phyloP scores from a whole-genome alignment of 2,329 filamentous ascomycete species.

The Teratosphaeria destructans region DNA sequence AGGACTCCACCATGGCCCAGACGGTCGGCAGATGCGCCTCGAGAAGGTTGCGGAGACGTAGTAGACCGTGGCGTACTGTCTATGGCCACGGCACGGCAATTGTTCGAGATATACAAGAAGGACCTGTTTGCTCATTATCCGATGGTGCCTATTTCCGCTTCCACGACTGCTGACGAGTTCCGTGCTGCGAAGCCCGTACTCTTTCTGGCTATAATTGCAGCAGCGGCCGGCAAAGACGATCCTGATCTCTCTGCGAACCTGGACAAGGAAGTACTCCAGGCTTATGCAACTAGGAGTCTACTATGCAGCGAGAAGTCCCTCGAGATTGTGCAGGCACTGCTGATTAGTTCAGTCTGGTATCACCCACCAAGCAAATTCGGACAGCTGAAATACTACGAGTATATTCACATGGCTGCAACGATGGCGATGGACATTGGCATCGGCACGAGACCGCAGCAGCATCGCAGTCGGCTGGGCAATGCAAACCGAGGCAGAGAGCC shows the following conservation, averaged over 20 bases:
- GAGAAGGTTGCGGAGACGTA: slow-evolving; percentile 23
- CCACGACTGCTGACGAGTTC: slow-evolving; percentile 45
- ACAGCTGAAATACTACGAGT: slow-evolving; percentile 40
- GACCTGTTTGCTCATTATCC: slow-evolving; percentile 53
- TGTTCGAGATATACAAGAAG: slow-evolving; percentile 50
- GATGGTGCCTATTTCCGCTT: slow-evolving; percentile 49
- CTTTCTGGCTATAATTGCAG: slow-evolving; percentile 61
- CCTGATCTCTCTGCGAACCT: slow-evolving; percentile 32
- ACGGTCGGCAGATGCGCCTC: slow-evolving; percentile 3
- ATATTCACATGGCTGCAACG: slow-evolving; percentile 42
- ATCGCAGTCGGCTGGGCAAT: slow-evolving; percentile 7
- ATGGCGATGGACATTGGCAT: slow-evolving; percentile 40
- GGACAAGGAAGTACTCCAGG: slow-evolving; percentile 39
- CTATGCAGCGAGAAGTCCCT: slow-evolving; percentile 41
- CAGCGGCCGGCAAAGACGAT: slow-evolving; percentile 48
- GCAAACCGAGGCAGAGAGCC: slow-evolving; percentile 2
- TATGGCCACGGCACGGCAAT: slow-evolving; percentile 43
- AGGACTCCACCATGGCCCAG: slow-evolving; percentile 5
- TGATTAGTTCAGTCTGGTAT: slow-evolving; percentile 41
- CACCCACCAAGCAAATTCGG: slow-evolving; percentile 37
- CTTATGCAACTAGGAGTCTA: slow-evolving; percentile 40
- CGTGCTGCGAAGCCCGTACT: slow-evolving; percentile 52
- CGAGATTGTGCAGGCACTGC: slow-evolving; percentile 41
- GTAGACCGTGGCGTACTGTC: slow-evolving; percentile 52
- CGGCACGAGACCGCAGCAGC: slow-evolving; percentile 9